Evolutionary conservation across 2,329 filamentous ascomycete species (phyloP).

Genomic region (Fusarium verrucosum): DNA sequence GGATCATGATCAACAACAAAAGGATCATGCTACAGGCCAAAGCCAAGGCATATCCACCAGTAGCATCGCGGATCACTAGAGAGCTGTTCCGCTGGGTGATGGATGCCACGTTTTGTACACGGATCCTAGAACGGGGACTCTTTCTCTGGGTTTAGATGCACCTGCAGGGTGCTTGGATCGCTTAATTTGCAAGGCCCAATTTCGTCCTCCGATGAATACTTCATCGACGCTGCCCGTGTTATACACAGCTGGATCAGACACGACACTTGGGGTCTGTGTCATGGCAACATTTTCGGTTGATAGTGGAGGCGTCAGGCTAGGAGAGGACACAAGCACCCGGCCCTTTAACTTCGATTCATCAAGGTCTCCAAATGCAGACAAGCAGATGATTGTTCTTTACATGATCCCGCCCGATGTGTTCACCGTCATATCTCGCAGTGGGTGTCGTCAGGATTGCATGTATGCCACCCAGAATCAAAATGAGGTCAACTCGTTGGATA

Average conservation of each 20-base stretch:
- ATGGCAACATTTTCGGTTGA: constrained; percentile 61
- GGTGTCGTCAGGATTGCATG: constrained; percentile 10
- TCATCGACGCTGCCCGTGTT: constrained; percentile 54
- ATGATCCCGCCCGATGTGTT: constrained; percentile 68
- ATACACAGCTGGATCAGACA: constrained; percentile 66
- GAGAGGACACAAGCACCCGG: constrained; percentile 2
- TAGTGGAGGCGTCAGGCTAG: constrained; percentile 23
- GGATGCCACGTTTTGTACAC: constrained; percentile 72
- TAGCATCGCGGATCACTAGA: constrained; percentile 66
- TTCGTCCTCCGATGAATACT: constrained; percentile 50
- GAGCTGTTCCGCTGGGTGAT: constrained; percentile 71
- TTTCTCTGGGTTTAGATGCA: constrained; percentile 70
- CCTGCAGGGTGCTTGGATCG: constrained; percentile 60
- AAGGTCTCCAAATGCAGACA: constrained; percentile 24
- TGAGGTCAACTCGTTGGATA: constrained; percentile 14
- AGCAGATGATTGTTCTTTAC: constrained; percentile 64
- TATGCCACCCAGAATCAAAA: constrained; percentile 6
- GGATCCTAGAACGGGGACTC: constrained; percentile 63
- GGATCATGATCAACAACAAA: constrained; percentile 24
- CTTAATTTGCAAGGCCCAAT: constrained; percentile 67
- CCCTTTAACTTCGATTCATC: constrained; percentile 5
- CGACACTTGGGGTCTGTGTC: constrained; percentile 65
- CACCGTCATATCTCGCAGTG: constrained; percentile 45
- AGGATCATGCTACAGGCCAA: constrained; percentile 17
- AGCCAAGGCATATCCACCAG: constrained; percentile 51